phyloP scores from a whole-genome alignment of 352 stramenopile species.

The Phytophthora constricta region DNA sequence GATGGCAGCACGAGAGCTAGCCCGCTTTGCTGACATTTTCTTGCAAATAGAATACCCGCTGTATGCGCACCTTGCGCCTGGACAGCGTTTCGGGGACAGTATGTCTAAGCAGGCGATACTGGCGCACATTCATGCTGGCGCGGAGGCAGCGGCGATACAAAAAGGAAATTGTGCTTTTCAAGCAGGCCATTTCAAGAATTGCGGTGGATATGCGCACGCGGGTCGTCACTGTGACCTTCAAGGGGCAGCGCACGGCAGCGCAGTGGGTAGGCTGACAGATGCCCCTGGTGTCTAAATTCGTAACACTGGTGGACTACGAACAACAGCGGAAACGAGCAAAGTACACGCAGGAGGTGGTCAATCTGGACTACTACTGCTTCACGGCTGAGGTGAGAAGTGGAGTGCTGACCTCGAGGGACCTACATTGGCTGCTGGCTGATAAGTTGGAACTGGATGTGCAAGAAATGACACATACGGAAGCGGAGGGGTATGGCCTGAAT shows the following conservation, averaged over 20 bases:
- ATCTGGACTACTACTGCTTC: conserved; percentile 7
- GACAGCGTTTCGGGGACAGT: background rate
- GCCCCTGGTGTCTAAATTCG: background rate
- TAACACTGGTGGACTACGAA: conserved; percentile 8
- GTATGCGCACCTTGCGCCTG: conserved; percentile 11
- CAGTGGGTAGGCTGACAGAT: background rate
- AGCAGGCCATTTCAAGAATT: background rate
- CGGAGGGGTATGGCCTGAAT: background rate
- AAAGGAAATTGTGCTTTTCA: conserved; percentile 6
- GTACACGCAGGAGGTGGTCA: background rate
- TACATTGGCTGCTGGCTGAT: conserved; percentile 5
- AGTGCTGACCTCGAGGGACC: background rate
- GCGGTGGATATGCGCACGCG: background rate
- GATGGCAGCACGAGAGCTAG: background rate
- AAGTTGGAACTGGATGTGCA: background rate
- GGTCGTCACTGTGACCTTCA: conserved; percentile 3
- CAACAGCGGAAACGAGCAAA: background rate
- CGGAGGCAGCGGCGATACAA: background rate
- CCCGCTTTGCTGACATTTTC: conserved; percentile 7
- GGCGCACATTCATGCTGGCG: background rate
- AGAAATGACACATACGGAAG: conserved; percentile 1
- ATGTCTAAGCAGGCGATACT: background rate
- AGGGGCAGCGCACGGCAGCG: background rate
- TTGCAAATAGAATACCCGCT: conserved; percentile 9
- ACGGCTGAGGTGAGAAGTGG: background rate